phyloP scores from a whole-genome alignment of 805 yeast genomes.

The Monosporozyma siamensis region DNA sequence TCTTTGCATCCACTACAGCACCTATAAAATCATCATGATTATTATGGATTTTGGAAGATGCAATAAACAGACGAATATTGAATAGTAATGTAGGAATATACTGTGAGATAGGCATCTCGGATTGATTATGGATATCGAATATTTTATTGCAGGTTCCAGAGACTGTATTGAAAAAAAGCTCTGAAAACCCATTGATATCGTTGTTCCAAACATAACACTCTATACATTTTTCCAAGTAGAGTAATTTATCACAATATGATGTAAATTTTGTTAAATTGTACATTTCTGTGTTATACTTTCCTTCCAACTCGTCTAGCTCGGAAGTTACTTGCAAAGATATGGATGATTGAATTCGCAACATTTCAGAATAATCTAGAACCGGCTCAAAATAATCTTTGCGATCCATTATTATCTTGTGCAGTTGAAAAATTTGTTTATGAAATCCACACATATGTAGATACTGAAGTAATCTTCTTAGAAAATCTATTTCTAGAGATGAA shows the following conservation, averaged over 20 bases:
- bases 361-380: constrained; percentile 6
- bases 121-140: constrained; percentile 19
- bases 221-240: constrained; percentile 6
- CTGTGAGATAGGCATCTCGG: constrained; percentile 12
- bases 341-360: constrained; percentile 11
- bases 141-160: constrained; percentile 14
- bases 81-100: constrained; percentile 26
- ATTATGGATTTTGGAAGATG: constrained; percentile 18
- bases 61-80: constrained; percentile 15
- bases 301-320: constrained; percentile 1
- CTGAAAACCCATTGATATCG: constrained; percentile 12
- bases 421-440: constrained; percentile 13
- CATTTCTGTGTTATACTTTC: no score
- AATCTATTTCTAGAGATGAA: constrained; percentile 19
- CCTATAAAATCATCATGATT: constrained; percentile 11
- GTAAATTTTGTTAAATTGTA: background rate
- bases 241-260: background rate
- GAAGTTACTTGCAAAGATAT: constrained; percentile 14
- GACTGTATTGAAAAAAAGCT: constrained; percentile 12
- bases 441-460: constrained; percentile 23
- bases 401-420: constrained; percentile 5
- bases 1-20: constrained; percentile 34
- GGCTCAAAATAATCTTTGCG: constrained; percentile 8
- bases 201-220: constrained; percentile 8
- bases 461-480: constrained; percentile 16